Percentiles rank a stretch among this genome's conserved stretches.
Evolutionary conservation across 176 grass and related monocot genomes (phyloP).

Genomic region (Urochloa ruziziensis): DNA sequence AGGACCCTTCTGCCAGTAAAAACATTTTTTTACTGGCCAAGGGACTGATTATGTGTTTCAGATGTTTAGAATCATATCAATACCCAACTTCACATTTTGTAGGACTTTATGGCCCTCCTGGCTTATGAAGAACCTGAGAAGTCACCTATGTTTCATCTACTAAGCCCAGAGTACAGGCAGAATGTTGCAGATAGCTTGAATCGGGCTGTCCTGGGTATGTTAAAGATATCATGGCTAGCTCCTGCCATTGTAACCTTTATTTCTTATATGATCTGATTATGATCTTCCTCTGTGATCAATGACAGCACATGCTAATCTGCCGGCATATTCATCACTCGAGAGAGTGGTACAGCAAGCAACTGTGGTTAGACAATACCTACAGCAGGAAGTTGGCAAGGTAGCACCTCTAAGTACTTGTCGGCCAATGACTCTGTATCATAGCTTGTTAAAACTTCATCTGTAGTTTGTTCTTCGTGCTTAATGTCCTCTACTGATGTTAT

Average conservation of each 20-base stretch:
- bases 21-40: background rate
- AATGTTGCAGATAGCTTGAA: conserved; percentile 87
- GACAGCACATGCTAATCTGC: conserved; percentile 78
- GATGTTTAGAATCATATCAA: conserved; percentile 6
- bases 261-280: background rate
- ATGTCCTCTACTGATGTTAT: background rate
- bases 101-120: conserved; percentile 91
- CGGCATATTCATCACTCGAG: conserved; percentile 87
- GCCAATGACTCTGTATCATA: background rate
- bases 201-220: conserved; percentile 85
- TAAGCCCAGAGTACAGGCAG: conserved; percentile 87
- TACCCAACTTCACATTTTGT: conserved; percentile 2
- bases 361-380: conserved; percentile 77
- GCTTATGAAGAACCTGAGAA: conserved; percentile 95
- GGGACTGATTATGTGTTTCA: background rate
- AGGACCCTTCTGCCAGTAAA: background rate
- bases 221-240: conserved; percentile 21
- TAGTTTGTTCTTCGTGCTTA: background rate
- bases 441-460: background rate
- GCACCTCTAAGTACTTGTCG: background rate
- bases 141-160: conserved; percentile 95
- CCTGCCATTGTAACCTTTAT: background rate
- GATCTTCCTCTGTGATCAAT: conserved; percentile 29
- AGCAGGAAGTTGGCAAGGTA: conserved; percentile 90
- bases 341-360: conserved; percentile 80